Percentiles rank a stretch among this genome's conserved stretches.
Evolutionary conservation across 2,329 filamentous ascomycete species (phyloP).

Genomic region (Fusarium anthophilum): DNA sequence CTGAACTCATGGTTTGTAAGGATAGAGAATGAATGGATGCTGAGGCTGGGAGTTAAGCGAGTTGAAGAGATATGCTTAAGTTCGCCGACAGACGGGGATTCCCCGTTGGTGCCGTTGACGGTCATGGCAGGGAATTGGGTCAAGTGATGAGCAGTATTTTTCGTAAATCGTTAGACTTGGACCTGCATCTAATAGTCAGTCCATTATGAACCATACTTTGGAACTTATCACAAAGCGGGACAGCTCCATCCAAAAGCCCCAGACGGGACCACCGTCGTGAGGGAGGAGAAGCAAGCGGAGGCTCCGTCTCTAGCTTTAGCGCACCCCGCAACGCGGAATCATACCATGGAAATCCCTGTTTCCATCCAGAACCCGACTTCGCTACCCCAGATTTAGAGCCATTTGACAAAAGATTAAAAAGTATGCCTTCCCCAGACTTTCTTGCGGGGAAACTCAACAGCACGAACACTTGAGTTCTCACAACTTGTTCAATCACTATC

Average conservation of each 20-base stretch:
- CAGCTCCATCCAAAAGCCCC: neutral
- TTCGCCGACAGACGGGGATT: neutral
- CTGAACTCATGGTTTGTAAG: neutral
- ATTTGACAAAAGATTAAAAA: conserved; percentile 10
- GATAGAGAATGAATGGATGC: conserved; percentile 1
- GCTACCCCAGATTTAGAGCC: conserved; percentile 8
- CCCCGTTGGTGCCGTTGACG: neutral
- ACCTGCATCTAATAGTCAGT: conserved; percentile 1
- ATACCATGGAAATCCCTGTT: neutral
- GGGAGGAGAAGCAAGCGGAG: neutral
- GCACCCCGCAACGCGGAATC: conserved; percentile 4
- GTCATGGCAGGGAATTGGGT: neutral
- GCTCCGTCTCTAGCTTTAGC: neutral
- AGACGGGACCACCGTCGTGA: conserved; percentile 5
- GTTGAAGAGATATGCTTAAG: conserved; percentile 12
- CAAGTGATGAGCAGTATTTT: neutral
- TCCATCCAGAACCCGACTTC: neutral
- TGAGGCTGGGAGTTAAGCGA: conserved; percentile 9
- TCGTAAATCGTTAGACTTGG: neutral
- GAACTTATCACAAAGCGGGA: neutral
- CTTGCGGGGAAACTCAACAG: neutral
- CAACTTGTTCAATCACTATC: neutral
- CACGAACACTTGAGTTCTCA: neutral
- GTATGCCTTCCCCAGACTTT: conserved; percentile 11
- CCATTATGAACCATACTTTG: neutral